Evolutionary conservation across 768 basidiomycete species (phyloP).

Genomic region (Suillus subaureus): DNA sequence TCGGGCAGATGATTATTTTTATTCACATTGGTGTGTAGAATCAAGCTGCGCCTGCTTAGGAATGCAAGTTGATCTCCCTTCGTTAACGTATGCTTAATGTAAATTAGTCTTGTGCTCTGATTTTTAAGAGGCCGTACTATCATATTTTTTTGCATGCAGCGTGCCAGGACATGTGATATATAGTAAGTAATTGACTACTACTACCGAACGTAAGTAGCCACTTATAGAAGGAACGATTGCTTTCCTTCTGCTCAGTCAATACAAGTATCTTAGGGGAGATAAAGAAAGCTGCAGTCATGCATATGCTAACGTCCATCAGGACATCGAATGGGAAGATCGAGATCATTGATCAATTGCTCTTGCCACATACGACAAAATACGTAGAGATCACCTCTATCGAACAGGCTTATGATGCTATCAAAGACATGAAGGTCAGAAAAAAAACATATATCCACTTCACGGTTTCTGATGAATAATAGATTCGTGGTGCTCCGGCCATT

Average conservation of each 20-base stretch:
- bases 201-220: background rate
- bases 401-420: conserved; percentile 92
- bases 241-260: background rate
- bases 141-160: background rate
- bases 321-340: conserved; percentile 59
- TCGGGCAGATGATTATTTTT: conserved; percentile 28
- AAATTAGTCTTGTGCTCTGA: background rate
- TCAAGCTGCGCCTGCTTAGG: background rate
- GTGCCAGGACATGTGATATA: background rate
- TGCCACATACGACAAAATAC: conserved; percentile 77
- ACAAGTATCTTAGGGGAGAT: background rate
- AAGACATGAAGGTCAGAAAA: conserved; percentile 81
- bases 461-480: conserved; percentile 40
- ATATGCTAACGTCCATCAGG: conserved; percentile 42
- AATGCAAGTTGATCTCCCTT: too few species aligned
- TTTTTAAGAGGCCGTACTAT: background rate
- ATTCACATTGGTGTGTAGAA: conserved; percentile 27
- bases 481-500: conserved; percentile 94
- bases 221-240: background rate
- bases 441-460: background rate
- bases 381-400: conserved; percentile 70
- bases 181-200: background rate
- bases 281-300: conserved; percentile 13
- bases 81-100: background rate
- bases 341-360: conserved; percentile 88